Evolutionary conservation across 441 rosid species (phyloP), one percentile per base, ranked within the genome.

Genomic region (Gossypium aridum): DNA sequence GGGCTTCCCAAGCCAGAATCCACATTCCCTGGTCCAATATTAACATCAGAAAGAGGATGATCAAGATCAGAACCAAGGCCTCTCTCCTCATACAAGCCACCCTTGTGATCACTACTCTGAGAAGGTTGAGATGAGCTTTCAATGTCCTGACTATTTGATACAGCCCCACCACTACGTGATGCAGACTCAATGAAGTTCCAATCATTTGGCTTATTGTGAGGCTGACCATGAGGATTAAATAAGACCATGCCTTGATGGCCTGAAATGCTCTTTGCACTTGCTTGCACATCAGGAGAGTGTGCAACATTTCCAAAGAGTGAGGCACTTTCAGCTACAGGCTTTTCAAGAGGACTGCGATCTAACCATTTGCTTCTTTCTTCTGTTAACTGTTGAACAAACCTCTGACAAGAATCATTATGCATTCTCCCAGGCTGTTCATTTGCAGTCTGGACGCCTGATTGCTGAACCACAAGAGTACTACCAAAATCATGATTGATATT

Each of bases 141-240:
- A 72, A 60, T 76, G 74, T 69, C 82, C 66, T 80, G 89, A 81
- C 79, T 84, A 77, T 80, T 76, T 61, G 76, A 73, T 62, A 54
- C 55, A 64, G 75, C 63, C 78, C 77, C 81, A n/a, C 71, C 64
- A 10, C 75, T 64, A 51, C 78, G 68, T 2, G 83, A 68, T 7
- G 71, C 45, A 39, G 88, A 80, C 26, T 84, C 85, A 65, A 78
- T 63, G 63, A 78, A 75, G 77, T 81, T 86, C 89, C 85, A 85
- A 77, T 87, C 87, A 56, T 81, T 84, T 70, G 74, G 74, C 43
- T 78, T 73, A 75, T 71, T 72, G 64, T 61, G 22, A 20, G 64
- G 77, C 62, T 65, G 85, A 68, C 66, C 80, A 74, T 55, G 67
- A 16, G 72, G 37, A 76, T 49, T 57, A 60, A 71, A 73, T 4